A percentile compares a stretch with the other conserved stretches of the same genome.
Evolutionary conservation across 768 basidiomycete species (phyloP).

Genomic region (Lactarius pseudohatsudake): DNA sequence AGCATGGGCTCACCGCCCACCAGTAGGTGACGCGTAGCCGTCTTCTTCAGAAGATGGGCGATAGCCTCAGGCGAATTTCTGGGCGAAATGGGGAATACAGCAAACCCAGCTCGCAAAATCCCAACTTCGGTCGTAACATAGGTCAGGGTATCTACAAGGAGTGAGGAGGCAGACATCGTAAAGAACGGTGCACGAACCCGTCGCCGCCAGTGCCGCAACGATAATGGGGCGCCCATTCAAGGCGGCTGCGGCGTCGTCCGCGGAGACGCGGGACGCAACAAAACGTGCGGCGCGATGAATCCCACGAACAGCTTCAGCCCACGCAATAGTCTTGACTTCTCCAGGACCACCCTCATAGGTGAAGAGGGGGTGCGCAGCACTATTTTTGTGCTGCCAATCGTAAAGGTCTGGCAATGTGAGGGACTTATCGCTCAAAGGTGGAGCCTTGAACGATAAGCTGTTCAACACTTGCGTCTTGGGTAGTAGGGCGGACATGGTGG

Average conservation of each 20-base stretch:
- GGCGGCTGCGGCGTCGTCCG: slow-evolving; percentile 13
- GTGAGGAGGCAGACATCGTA: background rate
- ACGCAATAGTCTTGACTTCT: slow-evolving; percentile 25
- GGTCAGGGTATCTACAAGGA: slow-evolving; percentile 29
- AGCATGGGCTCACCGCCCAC: slow-evolving; percentile 29
- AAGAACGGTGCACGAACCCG: slow-evolving; percentile 23
- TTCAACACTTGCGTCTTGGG: slow-evolving; percentile 30
- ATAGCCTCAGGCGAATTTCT: slow-evolving; percentile 46
- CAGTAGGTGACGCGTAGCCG: slow-evolving; percentile 36
- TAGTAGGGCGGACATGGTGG: slow-evolving; percentile 26
- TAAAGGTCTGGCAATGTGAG: slow-evolving; percentile 33
- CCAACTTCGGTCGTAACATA: slow-evolving; percentile 35
- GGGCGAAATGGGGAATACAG: slow-evolving; percentile 41
- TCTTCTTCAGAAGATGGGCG: slow-evolving; percentile 33
- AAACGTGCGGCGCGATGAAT: slow-evolving; percentile 29
- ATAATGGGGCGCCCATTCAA: slow-evolving; percentile 26
- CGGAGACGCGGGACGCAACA: slow-evolving; percentile 16
- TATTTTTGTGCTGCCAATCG: slow-evolving; percentile 33
- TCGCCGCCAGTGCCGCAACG: slow-evolving; percentile 27
- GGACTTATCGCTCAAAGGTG: slow-evolving; percentile 30
- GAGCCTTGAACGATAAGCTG: slow-evolving; percentile 29
- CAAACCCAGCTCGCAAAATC: slow-evolving; percentile 42
- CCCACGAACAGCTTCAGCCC: slow-evolving; percentile 27
- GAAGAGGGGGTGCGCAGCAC: slow-evolving; percentile 31
- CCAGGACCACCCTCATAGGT: slow-evolving; percentile 24